phyloP scores from a whole-genome alignment of 1,284 basidiomycete species.

The Ceratobasidium sp. region DNA sequence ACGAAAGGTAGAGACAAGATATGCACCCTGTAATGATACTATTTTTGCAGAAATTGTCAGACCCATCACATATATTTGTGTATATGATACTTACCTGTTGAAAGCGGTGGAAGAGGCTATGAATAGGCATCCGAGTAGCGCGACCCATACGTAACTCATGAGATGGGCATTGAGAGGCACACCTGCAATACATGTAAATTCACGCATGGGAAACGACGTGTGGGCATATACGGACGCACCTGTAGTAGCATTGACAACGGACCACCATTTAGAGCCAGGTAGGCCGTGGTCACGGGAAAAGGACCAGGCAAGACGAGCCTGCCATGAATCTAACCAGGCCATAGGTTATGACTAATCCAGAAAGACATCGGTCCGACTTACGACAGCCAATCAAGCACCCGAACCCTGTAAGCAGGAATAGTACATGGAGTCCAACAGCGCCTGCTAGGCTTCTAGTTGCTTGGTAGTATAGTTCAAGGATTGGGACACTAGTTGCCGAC shows the following conservation, averaged over 20 bases:
- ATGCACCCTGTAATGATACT: constrained; percentile 22
- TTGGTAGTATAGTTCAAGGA: constrained; percentile 15
- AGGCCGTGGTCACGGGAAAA: constrained; percentile 14
- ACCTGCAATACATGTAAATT: background rate
- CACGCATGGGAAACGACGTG: no score
- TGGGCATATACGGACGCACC: constrained; percentile 8
- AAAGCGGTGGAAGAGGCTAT: constrained; percentile 16
- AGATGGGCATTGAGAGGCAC: constrained; percentile 20
- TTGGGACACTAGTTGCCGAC: constrained; percentile 1
- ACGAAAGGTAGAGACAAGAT: constrained; percentile 19
- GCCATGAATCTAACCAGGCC: constrained; percentile 7
- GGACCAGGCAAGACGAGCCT: constrained; percentile 14
- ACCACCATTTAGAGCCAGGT: constrained; percentile 13
- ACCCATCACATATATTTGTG: background rate
- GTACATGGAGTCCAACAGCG: background rate
- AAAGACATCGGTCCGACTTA: background rate
- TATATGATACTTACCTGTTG: background rate
- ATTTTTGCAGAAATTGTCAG: background rate
- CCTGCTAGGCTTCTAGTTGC: constrained; percentile 8
- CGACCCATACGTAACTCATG: constrained; percentile 18
- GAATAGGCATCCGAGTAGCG: constrained; percentile 6
- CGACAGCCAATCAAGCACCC: constrained; percentile 15
- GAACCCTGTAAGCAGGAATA: constrained; percentile 13
- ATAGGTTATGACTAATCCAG: background rate
- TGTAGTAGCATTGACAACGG: constrained; percentile 7